A percentile compares a stretch with the other conserved stretches of the same genome.
Conservation (phyloP, 2,329 filamentous ascomycete genomes). For the Neofusicoccum sp. region DNA sequence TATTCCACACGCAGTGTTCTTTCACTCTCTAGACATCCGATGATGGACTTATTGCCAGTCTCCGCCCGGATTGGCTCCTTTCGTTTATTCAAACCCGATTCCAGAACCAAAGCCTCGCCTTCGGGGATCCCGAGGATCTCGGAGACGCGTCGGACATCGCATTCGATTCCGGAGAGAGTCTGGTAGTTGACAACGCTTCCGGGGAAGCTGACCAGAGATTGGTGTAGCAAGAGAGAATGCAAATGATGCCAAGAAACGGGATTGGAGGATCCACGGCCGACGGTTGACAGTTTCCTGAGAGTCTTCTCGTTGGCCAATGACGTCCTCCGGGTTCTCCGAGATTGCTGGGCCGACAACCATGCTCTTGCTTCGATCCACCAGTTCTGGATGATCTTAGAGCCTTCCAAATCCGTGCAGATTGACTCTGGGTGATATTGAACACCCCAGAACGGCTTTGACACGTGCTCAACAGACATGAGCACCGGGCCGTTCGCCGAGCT, state of each 20-base stretch:
- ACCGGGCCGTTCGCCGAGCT: constrained; percentile 56
- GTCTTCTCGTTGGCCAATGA: background rate
- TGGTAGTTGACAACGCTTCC: background rate
- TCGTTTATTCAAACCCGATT: constrained; percentile 46
- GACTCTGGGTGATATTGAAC: constrained; percentile 93
- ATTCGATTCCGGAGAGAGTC: background rate
- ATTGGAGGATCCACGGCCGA: background rate
- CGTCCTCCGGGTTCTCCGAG: background rate
- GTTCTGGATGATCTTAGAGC: constrained; percentile 66
- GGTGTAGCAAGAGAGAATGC: background rate
- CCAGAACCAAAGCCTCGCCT: constrained; percentile 46
- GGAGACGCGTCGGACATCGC: constrained; percentile 25
- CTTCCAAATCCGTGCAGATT: constrained; percentile 73
- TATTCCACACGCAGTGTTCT: constrained; percentile 42
- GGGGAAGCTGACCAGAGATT: background rate
- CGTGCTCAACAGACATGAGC: constrained; percentile 77
- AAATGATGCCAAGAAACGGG: background rate
- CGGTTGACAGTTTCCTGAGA: background rate
- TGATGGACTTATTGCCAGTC: constrained; percentile 71
- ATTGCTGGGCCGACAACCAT: constrained; percentile 56
- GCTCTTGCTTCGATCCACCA: constrained; percentile 71
- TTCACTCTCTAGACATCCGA: constrained; percentile 64
- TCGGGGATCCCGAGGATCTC: constrained; percentile 37
- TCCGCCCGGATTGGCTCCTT: constrained; percentile 43
- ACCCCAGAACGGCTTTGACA: constrained; percentile 74